Evolutionary conservation across 331 rosid species (phyloP).

Genomic region (Telfairia occidentalis): DNA sequence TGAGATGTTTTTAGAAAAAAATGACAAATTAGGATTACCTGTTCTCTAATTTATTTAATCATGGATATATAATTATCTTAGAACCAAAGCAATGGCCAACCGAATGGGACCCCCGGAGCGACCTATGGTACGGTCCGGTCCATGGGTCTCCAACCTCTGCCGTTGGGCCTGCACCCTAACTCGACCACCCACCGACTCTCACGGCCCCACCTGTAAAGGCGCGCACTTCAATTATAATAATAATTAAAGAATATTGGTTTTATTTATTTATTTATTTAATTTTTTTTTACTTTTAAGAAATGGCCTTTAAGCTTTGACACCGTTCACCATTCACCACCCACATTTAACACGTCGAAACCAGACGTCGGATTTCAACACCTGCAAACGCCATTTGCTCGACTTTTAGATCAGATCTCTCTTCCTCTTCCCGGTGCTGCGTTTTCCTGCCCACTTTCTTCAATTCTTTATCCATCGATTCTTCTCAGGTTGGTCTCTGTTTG

Average conservation of each 20-base stretch:
- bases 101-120: neutral
- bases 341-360: neutral
- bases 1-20: too few species aligned
- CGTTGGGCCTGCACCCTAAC: neutral
- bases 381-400: neutral
- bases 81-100: neutral
- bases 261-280: too few species aligned
- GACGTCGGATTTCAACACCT: conserved; percentile 5
- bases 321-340: neutral
- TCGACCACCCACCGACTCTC: neutral
- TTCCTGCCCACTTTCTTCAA: neutral
- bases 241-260: neutral
- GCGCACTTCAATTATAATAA: neutral
- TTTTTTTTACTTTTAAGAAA: neutral
- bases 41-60: neutral
- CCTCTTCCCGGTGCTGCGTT: neutral
- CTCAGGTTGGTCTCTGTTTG: neutral
- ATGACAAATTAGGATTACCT: too few species aligned
- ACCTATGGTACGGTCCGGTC: neutral
- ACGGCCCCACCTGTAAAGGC: neutral
- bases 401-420: conserved; percentile 4
- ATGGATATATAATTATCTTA: neutral
- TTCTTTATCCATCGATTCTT: neutral
- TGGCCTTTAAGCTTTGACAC: neutral
- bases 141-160: neutral